These are phyloP conservation scores for Tribonema minus DNA, from an alignment of 108 stramenopile genomes.

Conservation along the genomic window DNA sequence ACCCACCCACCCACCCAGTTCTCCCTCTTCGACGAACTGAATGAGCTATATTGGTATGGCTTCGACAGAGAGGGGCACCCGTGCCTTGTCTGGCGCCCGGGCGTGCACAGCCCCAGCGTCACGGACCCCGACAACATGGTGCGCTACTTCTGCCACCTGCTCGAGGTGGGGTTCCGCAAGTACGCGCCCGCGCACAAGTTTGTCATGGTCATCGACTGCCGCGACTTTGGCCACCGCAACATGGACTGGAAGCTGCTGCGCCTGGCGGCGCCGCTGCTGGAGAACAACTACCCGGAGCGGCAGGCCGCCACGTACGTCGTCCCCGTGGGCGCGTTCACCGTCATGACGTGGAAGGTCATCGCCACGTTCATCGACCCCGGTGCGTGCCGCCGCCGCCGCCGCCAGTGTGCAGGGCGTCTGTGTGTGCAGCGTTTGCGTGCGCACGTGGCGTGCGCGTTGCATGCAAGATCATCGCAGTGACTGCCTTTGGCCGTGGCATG, in stretches of 20 bases:
- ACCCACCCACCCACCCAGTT: too few species aligned
- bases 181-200: constrained; percentile 32
- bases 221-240: not conserved
- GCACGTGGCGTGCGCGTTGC: too few species aligned
- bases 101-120: constrained; percentile 13
- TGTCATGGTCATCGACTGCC: constrained; percentile 28
- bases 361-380: constrained; percentile 37
- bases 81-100: constrained; percentile 26
- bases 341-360: constrained; percentile 3
- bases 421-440: too few species aligned
- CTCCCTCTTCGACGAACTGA: not conserved
- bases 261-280: constrained; percentile 21
- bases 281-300: constrained; percentile 40
- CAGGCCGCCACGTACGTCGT: constrained; percentile 32
- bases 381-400: too few species aligned
- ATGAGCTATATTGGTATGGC: constrained; percentile 29
- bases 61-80: constrained; percentile 34
- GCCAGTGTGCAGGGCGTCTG: too few species aligned
- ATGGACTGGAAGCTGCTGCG: constrained; percentile 18
- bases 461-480: too few species aligned
- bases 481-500: too few species aligned
- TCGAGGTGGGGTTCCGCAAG: constrained; percentile 13
- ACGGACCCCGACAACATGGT: not conserved
- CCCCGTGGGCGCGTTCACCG: not conserved
- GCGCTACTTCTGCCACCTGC: constrained; percentile 34